Conservation (phyloP, 768 basidiomycete genomes). For the Suillus fuscotomentosus region DNA sequence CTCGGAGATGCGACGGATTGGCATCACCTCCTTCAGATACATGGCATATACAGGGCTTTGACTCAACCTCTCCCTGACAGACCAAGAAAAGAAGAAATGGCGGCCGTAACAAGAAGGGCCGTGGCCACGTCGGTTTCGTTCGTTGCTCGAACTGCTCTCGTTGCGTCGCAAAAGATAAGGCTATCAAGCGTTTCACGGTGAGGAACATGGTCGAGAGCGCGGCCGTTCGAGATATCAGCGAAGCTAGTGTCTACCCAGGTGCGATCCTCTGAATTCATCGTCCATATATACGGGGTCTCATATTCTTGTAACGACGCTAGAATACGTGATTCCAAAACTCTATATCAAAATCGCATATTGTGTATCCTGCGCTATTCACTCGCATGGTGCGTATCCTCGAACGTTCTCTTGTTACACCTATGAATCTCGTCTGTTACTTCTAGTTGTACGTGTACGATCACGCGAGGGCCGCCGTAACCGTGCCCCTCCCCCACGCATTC, state of each 20-base stretch:
- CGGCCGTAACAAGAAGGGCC: conserved; percentile 99
- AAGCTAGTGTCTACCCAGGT: conserved; percentile 93
- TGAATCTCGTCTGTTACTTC: conserved; percentile 1
- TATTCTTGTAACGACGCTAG: conserved; percentile 37
- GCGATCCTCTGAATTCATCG: conserved; percentile 25
- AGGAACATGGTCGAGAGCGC: conserved; percentile 99
- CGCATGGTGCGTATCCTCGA: conserved; percentile 69
- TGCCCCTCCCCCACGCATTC: conserved; percentile 90
- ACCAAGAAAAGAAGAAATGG: conserved; percentile 99
- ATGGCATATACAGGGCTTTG: not conserved
- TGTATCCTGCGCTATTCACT: conserved; percentile 98
- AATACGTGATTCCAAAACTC: conserved; percentile 94
- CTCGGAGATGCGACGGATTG: conserved; percentile 1
- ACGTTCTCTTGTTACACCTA: not conserved
- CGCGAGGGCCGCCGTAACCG: conserved; percentile 96
- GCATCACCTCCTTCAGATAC: conserved; percentile 2
- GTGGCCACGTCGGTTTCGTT: conserved; percentile 92
- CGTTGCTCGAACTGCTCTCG: conserved; percentile 99
- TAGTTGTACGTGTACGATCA: conserved; percentile 98
- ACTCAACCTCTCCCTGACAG: conserved; percentile 40
- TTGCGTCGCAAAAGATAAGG: conserved; percentile 98
- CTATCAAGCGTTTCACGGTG: conserved; percentile 99
- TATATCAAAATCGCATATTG: conserved; percentile 99
- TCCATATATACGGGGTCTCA: not conserved
- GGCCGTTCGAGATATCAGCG: conserved; percentile 95